Conservation (phyloP, 2,329 filamentous ascomycete species). For the Trichoderma atroviride region DNA sequence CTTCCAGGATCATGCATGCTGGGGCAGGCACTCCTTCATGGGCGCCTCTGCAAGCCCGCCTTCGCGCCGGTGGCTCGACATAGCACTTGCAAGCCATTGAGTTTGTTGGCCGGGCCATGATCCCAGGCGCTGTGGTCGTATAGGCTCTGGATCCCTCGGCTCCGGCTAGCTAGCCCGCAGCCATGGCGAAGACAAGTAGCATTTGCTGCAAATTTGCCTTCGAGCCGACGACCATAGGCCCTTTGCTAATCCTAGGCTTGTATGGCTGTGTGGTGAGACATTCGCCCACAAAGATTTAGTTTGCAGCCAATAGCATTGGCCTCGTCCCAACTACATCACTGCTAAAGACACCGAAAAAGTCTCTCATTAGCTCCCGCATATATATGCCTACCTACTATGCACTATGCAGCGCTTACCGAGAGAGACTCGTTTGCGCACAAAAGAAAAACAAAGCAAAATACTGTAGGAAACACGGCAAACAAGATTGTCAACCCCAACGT, state of each 20-base stretch:
- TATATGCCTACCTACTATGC: neutral
- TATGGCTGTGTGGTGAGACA: slow-evolving; percentile 13
- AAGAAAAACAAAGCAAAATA: neutral
- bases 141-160: neutral
- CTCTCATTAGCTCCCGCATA: slow-evolving; percentile 11
- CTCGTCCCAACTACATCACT: neutral
- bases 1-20: slow-evolving; percentile 16
- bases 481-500: neutral
- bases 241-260: neutral
- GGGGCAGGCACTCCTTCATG: slow-evolving; percentile 18
- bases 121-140: neutral
- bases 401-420: slow-evolving; percentile 14
- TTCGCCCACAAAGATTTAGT: slow-evolving; percentile 1
- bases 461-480: neutral
- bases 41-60: slow-evolving; percentile 20
- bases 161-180: slow-evolving; percentile 17
- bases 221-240: neutral
- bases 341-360: slow-evolving; percentile 12
- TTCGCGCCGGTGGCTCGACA: neutral
- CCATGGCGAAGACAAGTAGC: neutral
- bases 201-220: slow-evolving; percentile 8
- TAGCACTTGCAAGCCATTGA: neutral
- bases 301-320: slow-evolving; percentile 1
- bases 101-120: neutral
- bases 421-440: slow-evolving; percentile 16